Evolutionary conservation across 1,284 basidiomycete genomes (phyloP), one percentile per base, ranked within the genome.

Genomic region (Apiotrichum sp.): DNA sequence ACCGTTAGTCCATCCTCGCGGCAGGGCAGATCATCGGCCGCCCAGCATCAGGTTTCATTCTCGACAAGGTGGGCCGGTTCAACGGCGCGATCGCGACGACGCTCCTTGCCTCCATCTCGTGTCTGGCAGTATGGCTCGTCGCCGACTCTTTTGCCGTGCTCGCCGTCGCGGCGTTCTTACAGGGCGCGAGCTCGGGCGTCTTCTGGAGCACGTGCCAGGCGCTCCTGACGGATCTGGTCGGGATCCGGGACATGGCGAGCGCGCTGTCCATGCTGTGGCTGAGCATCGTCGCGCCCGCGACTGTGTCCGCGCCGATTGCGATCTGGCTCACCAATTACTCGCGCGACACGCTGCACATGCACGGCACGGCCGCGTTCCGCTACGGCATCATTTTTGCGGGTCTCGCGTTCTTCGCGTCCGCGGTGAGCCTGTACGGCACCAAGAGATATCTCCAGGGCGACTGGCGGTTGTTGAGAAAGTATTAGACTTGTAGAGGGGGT

Each of bases 11-110:
- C 13, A 70, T 78, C 49, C 65, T 78, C 3, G 67, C 76, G 11
- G 77, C 74, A 2, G 76, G 76, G 3, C 77, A 78, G 62, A 71
- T 77, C 62, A 61, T 79, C 33, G 78, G 78, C 2, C 72, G 77
- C 46, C 78, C 78, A 0, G 38, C 67, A 4, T 68, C 65, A 38
- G 77, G 78, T 1, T 65, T 69, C 31, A 47, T 65, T 34, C 67
- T 78, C 35, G 78, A 78, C 58, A 58, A 61, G 4, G 69, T 71
- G 29, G 78, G 78, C 0, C 65, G 76, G 6, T 69, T 78, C 60
- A 78, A 78, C 54, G 71, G 75, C 53, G 70, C 74, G 8, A 69
- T 72, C 40, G 40, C 72, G 13, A 71, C 71, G 41, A 76, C 76
- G 35, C 56, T 77, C 41, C 47, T 77, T 32, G 66, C 74, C 9